Evolutionary conservation across 2,329 filamentous ascomycete genomes (phyloP).

Genomic region (Microcyclospora tardicrescens): DNA sequence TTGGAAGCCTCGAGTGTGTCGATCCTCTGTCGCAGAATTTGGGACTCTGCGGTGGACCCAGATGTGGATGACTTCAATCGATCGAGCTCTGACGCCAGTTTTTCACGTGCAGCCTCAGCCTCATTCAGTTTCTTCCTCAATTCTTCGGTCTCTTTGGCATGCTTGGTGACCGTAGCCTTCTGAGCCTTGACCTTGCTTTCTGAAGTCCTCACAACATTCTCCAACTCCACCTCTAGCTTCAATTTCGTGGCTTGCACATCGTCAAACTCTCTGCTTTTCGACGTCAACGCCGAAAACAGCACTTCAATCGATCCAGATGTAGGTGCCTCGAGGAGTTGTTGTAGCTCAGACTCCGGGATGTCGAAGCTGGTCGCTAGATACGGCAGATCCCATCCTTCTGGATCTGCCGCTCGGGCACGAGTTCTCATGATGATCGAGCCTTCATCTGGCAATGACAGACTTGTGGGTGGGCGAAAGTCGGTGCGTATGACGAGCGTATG

Average conservation of each 20-base stretch:
- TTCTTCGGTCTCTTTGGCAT: conserved; percentile 70
- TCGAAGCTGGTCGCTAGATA: conserved; percentile 62
- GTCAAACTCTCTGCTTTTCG: conserved; percentile 73
- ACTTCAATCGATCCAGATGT: conserved; percentile 66
- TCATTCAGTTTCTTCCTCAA: conserved; percentile 67
- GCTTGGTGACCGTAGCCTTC: conserved; percentile 70
- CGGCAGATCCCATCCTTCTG: conserved; percentile 41
- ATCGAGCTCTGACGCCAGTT: conserved; percentile 71
- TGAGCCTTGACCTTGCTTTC: conserved; percentile 73
- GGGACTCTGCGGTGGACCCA: conserved; percentile 59
- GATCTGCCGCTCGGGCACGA: too few relatives aligned
- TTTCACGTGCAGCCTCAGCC: conserved; percentile 64
- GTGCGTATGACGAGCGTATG: too few relatives aligned
- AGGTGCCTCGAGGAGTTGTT: conserved; percentile 49
- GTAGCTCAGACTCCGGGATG: conserved; percentile 52
- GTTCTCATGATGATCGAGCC: too few relatives aligned
- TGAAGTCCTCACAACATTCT: conserved; percentile 71
- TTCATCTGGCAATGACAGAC: too few relatives aligned
- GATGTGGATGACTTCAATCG: conserved; percentile 61
- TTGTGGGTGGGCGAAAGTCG: too few relatives aligned
- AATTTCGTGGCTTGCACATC: conserved; percentile 76
- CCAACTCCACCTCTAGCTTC: conserved; percentile 79
- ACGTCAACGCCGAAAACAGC: conserved; percentile 60
- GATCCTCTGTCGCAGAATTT: conserved; percentile 69
- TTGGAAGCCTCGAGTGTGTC: conserved; percentile 81